Percentiles rank a stretch among this genome's conserved stretches.
phyloP scores from a whole-genome alignment of 2,329 filamentous ascomycete genomes.

The Pseudogymnoascus sp. region DNA sequence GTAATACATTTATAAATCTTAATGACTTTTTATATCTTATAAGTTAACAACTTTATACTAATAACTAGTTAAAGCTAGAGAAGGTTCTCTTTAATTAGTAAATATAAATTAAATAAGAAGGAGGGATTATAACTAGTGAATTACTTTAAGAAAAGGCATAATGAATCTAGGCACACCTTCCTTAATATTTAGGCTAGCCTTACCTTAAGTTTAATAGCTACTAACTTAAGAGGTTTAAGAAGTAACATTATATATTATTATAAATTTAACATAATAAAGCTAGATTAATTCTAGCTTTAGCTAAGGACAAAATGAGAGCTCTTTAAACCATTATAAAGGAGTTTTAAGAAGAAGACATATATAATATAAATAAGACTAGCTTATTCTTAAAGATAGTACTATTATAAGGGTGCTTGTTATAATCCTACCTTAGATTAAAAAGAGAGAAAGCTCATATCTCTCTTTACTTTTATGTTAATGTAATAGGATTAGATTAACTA shows the following conservation, averaged over 20 bases:
- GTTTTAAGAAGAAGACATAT: too few species aligned
- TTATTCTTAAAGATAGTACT: conserved; percentile 19
- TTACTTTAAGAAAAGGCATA: conserved; percentile 12
- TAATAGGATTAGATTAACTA: conserved; percentile 8
- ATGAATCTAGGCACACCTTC: conserved; percentile 16
- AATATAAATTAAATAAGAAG: background rate
- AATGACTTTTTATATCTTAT: background rate
- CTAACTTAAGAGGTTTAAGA: conserved; percentile 17
- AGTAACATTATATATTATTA: conserved; percentile 10
- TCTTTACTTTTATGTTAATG: conserved; percentile 7
- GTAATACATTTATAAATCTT: background rate
- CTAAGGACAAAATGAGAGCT: conserved; percentile 9
- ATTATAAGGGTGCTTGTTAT: conserved; percentile 8
- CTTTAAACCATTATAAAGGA: conserved; percentile 9
- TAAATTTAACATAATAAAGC: conserved; percentile 12
- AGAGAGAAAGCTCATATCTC: conserved; percentile 6
- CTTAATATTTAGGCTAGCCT: conserved; percentile 13
- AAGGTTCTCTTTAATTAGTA: conserved; percentile 5
- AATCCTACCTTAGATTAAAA: conserved; percentile 7
- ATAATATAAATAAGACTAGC: background rate
- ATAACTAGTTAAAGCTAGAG: conserved; percentile 7
- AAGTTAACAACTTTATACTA: background rate
- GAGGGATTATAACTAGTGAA: background rate
- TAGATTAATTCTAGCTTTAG: conserved; percentile 4
- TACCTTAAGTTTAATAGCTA: conserved; percentile 17